Base-by-base conservation (phyloP, 139 green algal species). In the Chlorokybus atmophyticus region DNA sequence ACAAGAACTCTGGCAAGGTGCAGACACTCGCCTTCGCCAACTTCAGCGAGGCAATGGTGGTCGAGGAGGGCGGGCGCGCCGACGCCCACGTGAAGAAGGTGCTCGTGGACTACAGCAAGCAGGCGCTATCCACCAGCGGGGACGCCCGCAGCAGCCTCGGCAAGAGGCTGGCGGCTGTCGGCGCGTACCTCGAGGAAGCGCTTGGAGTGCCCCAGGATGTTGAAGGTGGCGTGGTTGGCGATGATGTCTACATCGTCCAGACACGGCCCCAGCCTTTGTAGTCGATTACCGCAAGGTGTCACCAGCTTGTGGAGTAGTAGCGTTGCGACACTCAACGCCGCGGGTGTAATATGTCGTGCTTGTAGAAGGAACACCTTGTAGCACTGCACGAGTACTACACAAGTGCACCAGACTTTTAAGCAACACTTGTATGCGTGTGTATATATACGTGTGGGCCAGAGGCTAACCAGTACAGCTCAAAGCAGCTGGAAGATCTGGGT, bases 201-300 rank as follows among this genome's bases (percentile, higher is more conserved):
- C 63, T 94, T 57, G 77, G 75, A 0, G 73, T 64, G 17, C 51
- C 83, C 1, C 90, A 96, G 70, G 90, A 98, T 50, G 81, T 95
- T 48, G 90, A 98, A 72, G 90, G 90, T 0, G 86, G 77, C 32
- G 40, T 95, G 8, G 68, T 87, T 35, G 61, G 75, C 10, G 75
- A 80, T 23, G 58, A 60, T 5, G 32, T 96, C 14, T 93, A 79
- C 42, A 67, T 96, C 8, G 86, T 97, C 59, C 90, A 98, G 78
- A 82, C 83, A 0, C 64, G 90, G 2, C 90, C 90, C 1, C 90
- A 97, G 74, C 85, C 85, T 10, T 81, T 44, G 38, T 44, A 44
- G 38, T n/a, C n/a, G n/a, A n/a, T n/a, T n/a, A n/a, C n/a, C n/a
- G n/a, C n/a, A n/a, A n/a, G n/a, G n/a, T n/a, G n/a, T n/a, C n/a